These are phyloP conservation scores for Rhodotorula glutinis DNA, from an alignment of 1,284 basidiomycete genomes.

Conservation along the genomic window DNA sequence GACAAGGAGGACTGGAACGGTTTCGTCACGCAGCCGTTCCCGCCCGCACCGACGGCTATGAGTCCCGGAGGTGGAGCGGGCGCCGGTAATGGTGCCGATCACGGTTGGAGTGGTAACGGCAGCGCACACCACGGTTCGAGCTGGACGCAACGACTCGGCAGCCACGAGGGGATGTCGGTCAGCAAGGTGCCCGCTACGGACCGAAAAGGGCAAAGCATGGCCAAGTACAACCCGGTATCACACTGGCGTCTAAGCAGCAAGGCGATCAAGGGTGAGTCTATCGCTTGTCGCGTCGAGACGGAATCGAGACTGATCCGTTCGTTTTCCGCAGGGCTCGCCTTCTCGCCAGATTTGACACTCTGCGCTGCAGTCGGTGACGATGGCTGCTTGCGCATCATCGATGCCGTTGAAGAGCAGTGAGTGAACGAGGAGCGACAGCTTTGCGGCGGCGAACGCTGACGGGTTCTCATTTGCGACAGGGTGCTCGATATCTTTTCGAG, in stretches of 20 bases:
- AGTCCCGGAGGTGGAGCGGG: not conserved
- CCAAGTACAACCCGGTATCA: constrained; percentile 73
- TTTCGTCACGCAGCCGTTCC: constrained; percentile 10
- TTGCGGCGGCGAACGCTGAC: not conserved
- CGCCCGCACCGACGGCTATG: not conserved
- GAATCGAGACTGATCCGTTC: too few relatives aligned
- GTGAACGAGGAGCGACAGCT: constrained; percentile 44
- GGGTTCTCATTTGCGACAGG: constrained; percentile 49
- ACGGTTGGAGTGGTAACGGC: too few relatives aligned
- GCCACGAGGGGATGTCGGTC: constrained; percentile 61
- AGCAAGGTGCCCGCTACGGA: constrained; percentile 59
- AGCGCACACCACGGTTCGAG: not conserved
- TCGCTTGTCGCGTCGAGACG: constrained; percentile 4
- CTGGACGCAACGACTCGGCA: not conserved
- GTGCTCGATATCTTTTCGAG: constrained; percentile 84
- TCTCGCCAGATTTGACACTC: constrained; percentile 82
- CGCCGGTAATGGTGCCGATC: not conserved
- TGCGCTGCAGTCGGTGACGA: constrained; percentile 84
- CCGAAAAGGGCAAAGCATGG: constrained; percentile 58
- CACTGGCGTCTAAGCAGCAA: constrained; percentile 58
- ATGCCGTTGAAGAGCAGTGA: constrained; percentile 76
- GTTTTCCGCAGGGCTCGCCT: constrained; percentile 67
- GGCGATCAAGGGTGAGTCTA: constrained; percentile 64
- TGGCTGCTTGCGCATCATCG: constrained; percentile 80
- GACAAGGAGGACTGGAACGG: constrained; percentile 68